A percentile compares a stretch with the other conserved stretches of the same genome.
Evolutionary conservation across 257 asterid genomes (phyloP).

Genomic region (Primulina huaijiensis): DNA sequence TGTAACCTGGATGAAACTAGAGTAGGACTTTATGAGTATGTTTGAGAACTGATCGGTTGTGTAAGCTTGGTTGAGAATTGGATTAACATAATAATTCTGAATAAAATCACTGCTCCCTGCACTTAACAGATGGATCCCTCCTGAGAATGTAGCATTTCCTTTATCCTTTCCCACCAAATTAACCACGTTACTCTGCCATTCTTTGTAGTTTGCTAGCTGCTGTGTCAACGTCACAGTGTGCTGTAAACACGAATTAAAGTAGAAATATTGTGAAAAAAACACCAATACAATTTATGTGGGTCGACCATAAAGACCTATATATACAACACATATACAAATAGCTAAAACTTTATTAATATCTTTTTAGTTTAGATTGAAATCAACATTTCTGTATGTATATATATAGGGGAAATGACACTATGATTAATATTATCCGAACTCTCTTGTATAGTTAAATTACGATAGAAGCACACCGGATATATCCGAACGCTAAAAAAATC

Average conservation of each 20-base stretch:
- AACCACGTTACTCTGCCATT: conserved; percentile 68
- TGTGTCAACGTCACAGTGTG: conserved; percentile 52
- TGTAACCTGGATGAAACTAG: conserved; percentile 50
- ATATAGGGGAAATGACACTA: no score
- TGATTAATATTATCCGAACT: no score
- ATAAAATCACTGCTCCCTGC: conserved; percentile 94
- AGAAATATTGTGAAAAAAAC: no score
- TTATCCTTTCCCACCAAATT: conserved; percentile 50
- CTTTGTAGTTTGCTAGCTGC: conserved; percentile 54
- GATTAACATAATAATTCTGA: conserved; percentile 70
- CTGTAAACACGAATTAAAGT: conserved; percentile 36
- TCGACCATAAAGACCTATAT: no score
- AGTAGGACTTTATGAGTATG: conserved; percentile 61
- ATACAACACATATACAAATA: no score
- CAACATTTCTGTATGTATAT: no score
- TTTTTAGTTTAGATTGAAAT: no score
- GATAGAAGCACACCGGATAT: no score
- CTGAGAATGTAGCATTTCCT: conserved; percentile 55
- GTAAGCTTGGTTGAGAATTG: conserved; percentile 47
- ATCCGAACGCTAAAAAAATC: no score
- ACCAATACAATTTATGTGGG: no score
- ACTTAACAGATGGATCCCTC: conserved; percentile 67
- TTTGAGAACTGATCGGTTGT: conserved; percentile 59
- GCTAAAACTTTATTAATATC: no score
- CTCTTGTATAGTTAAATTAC: no score